Evolutionary conservation across 2,329 filamentous ascomycete species (phyloP).

Genomic region (Harringtonia lauricola): DNA sequence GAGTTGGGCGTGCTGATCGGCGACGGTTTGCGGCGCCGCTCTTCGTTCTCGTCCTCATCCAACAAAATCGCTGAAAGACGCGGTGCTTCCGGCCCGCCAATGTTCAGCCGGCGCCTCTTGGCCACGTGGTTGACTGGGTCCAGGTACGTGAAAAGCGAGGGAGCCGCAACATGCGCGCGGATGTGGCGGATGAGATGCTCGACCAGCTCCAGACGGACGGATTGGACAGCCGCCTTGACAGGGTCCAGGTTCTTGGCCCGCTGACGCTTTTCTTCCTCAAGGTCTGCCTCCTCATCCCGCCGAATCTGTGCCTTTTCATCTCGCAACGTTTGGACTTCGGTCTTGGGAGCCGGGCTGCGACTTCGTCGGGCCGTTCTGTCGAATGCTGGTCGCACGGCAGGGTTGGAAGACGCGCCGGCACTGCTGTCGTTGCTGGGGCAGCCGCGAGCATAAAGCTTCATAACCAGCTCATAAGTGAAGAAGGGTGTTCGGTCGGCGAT

Average conservation of each 20-base stretch:
- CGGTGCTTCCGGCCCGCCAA: conserved; percentile 55
- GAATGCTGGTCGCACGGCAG: not conserved
- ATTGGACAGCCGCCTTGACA: conserved; percentile 70
- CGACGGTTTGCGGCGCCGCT: conserved; percentile 32
- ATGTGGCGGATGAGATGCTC: conserved; percentile 85
- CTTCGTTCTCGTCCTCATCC: conserved; percentile 48
- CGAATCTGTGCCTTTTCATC: conserved; percentile 55
- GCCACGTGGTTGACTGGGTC: conserved; percentile 69
- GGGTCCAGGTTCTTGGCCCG: conserved; percentile 83
- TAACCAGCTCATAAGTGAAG: conserved; percentile 85
- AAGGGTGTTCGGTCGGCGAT: conserved; percentile 71
- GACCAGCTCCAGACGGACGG: conserved; percentile 68
- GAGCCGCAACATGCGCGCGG: conserved; percentile 74
- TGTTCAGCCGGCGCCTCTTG: conserved; percentile 71
- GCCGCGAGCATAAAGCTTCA: conserved; percentile 57
- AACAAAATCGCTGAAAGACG: conserved; percentile 31
- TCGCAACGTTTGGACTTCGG: conserved; percentile 33
- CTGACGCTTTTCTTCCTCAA: conserved; percentile 84
- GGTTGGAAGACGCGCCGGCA: not conserved
- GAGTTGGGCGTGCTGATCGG: conserved; percentile 56
- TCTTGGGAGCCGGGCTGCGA: conserved; percentile 13
- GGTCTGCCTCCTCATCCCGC: conserved; percentile 67
- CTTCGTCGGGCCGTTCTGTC: conserved; percentile 8
- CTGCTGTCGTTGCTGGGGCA: not conserved
- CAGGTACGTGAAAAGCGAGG: conserved; percentile 68